phyloP scores from a whole-genome alignment of 2,329 filamentous ascomycete species.

The Exophiala oligosperma region DNA sequence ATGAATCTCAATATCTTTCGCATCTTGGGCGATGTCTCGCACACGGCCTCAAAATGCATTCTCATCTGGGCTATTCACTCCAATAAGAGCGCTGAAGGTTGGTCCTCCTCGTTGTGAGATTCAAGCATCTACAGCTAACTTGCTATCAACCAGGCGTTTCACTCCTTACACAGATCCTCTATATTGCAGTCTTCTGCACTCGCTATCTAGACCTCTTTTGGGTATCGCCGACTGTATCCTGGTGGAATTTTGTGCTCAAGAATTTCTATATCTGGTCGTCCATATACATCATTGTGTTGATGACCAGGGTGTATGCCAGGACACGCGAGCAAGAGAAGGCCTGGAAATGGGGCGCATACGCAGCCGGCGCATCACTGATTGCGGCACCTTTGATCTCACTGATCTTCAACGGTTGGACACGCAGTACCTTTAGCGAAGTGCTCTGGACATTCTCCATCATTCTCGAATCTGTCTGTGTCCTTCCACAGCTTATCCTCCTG shows the following conservation, averaged over 20 bases:
- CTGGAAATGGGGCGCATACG: constrained; percentile 83
- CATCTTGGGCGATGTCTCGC: constrained; percentile 78
- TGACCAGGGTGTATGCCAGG: constrained; percentile 82
- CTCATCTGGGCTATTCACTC: constrained; percentile 87
- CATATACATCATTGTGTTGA: constrained; percentile 81
- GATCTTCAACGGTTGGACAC: constrained; percentile 62
- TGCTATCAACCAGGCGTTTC: constrained; percentile 67
- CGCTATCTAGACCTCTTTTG: constrained; percentile 82
- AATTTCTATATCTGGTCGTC: constrained; percentile 83
- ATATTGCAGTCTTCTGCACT: constrained; percentile 79
- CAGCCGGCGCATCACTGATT: constrained; percentile 64
- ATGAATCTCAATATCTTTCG: constrained; percentile 62
- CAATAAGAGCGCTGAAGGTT: constrained; percentile 83
- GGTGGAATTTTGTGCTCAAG: constrained; percentile 82
- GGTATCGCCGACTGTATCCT: constrained; percentile 34
- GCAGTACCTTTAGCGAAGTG: constrained; percentile 52
- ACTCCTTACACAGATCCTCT: constrained; percentile 83
- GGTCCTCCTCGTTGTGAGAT: constrained; percentile 13
- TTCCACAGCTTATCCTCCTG: constrained; percentile 87
- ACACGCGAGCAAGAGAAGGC: constrained; percentile 88
- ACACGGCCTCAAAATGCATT: constrained; percentile 84
- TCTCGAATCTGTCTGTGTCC: constrained; percentile 85
- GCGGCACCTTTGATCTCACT: constrained; percentile 72
- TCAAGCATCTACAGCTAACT: background rate
- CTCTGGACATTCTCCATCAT: constrained; percentile 88